A percentile compares a stretch with the other conserved stretches of the same genome.
Conservation (phyloP, 1,139 yeast species). For the Yamadazyma trypodendri region DNA sequence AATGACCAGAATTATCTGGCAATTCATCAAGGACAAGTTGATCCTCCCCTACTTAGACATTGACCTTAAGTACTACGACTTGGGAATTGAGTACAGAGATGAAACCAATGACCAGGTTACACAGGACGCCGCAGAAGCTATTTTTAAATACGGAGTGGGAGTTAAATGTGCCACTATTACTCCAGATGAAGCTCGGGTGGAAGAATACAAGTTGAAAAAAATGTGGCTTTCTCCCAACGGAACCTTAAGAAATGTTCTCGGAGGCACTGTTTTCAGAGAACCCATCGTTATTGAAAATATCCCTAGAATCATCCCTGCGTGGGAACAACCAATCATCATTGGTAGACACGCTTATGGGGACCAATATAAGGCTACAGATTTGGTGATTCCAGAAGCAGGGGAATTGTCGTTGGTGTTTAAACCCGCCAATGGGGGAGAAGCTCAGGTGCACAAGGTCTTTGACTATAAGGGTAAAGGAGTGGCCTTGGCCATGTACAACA, state of each 20-base stretch:
- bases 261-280: constrained; percentile 84
- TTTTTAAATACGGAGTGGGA: constrained; percentile 74
- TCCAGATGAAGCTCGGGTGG: constrained; percentile 79
- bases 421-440: constrained; percentile 58
- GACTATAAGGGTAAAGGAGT: constrained; percentile 63
- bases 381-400: constrained; percentile 68
- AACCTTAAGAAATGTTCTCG: constrained; percentile 75
- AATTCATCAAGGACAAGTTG: constrained; percentile 66
- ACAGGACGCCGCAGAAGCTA: constrained; percentile 73
- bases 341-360: constrained; percentile 89
- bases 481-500: constrained; percentile 80
- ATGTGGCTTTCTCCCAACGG: constrained; percentile 91
- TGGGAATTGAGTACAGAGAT: constrained; percentile 71
- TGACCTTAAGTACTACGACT: constrained; percentile 73
- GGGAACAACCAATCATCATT: constrained; percentile 81
- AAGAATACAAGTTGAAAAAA: constrained; percentile 70
- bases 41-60: constrained; percentile 70
- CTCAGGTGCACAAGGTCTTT: constrained; percentile 46
- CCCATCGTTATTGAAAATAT: constrained; percentile 75
- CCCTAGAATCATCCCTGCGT: constrained; percentile 73
- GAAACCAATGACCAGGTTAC: constrained; percentile 72
- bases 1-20: constrained; percentile 85
- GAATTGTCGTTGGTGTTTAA: constrained; percentile 64
- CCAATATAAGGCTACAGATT: constrained; percentile 79
- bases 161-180: constrained; percentile 86